These are phyloP conservation scores for Pythium sukuiense DNA, from an alignment of 352 stramenopile genomes.

Conservation along the genomic window DNA sequence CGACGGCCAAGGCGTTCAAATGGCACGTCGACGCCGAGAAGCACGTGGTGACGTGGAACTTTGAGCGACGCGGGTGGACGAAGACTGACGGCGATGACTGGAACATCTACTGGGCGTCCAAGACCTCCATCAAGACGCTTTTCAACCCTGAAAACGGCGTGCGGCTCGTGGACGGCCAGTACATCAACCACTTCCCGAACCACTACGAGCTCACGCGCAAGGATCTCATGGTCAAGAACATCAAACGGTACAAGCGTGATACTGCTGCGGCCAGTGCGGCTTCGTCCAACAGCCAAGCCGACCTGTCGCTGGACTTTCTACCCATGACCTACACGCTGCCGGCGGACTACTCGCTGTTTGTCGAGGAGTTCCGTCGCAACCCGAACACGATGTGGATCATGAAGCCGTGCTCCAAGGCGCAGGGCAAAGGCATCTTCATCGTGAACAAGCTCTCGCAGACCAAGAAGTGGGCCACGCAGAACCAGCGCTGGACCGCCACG, in stretches of 20 bases:
- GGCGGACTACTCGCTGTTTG: constrained; percentile 92
- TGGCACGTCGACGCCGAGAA: constrained; percentile 78
- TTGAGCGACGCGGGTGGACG: constrained; percentile 81
- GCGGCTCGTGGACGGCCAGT: constrained; percentile 64
- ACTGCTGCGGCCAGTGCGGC: constrained; percentile 29
- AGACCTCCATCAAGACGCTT: constrained; percentile 84
- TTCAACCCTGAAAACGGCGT: constrained; percentile 86
- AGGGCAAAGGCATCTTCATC: constrained; percentile 94
- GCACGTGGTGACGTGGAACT: constrained; percentile 82
- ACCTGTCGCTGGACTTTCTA: constrained; percentile 71
- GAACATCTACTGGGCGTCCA: constrained; percentile 94
- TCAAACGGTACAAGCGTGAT: constrained; percentile 88
- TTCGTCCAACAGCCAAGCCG: not conserved
- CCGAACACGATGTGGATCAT: constrained; percentile 93
- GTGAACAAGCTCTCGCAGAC: constrained; percentile 92
- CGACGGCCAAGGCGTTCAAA: constrained; percentile 32
- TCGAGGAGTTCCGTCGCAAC: constrained; percentile 88
- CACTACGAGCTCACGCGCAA: constrained; percentile 92
- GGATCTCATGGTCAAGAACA: constrained; percentile 94
- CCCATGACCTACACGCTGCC: constrained; percentile 92
- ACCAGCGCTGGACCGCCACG: constrained; percentile 58
- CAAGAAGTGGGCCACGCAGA: constrained; percentile 84
- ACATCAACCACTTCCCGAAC: constrained; percentile 90
- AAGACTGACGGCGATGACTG: constrained; percentile 88
- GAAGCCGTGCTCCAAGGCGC: constrained; percentile 89